A percentile compares a stretch with the other conserved stretches of the same genome.
Conservation (phyloP, 495 filamentous ascomycete species). For the Lichina pygmaea region DNA sequence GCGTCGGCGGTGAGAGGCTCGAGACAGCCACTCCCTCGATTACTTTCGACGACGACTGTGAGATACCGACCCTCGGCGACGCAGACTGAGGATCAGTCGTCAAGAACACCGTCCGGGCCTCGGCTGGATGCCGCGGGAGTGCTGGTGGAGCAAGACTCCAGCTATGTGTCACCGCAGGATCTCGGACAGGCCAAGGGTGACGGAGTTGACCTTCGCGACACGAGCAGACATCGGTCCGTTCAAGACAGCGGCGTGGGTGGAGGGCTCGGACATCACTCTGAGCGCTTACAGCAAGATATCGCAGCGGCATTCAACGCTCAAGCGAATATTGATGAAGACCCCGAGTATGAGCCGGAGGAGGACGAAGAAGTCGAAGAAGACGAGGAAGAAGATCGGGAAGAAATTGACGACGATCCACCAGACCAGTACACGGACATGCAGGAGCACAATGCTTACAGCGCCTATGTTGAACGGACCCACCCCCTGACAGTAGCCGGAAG, state of each 20-base stretch:
- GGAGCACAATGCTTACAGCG: constrained; percentile 11
- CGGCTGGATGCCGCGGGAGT: too few relatives aligned
- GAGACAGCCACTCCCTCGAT: too few relatives aligned
- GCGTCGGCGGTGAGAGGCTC: too few relatives aligned
- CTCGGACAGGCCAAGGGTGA: too few relatives aligned
- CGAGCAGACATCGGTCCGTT: too few relatives aligned
- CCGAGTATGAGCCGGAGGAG: constrained; percentile 16
- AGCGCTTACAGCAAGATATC: constrained; percentile 22
- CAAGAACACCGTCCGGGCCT: too few relatives aligned
- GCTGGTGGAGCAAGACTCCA: too few relatives aligned
- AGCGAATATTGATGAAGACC: constrained; percentile 4
- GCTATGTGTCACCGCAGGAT: too few relatives aligned
- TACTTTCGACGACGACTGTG: constrained; percentile 8
- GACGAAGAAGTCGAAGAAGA: constrained; percentile 17
- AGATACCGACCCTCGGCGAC: constrained; percentile 44
- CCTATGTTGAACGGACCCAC: constrained; percentile 26
- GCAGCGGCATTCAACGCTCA: constrained; percentile 8
- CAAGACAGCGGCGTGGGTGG: too few relatives aligned
- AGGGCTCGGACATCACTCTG: too few relatives aligned
- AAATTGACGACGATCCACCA: constrained; percentile 8
- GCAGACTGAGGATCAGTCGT: too few relatives aligned
- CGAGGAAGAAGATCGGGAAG: constrained; percentile 8
- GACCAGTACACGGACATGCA: constrained; percentile 2
- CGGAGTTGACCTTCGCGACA: too few relatives aligned
- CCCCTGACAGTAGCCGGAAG: constrained; percentile 33